Base-by-base conservation (phyloP, 768 basidiomycete genomes). In the Amylocystis lapponica region DNA sequence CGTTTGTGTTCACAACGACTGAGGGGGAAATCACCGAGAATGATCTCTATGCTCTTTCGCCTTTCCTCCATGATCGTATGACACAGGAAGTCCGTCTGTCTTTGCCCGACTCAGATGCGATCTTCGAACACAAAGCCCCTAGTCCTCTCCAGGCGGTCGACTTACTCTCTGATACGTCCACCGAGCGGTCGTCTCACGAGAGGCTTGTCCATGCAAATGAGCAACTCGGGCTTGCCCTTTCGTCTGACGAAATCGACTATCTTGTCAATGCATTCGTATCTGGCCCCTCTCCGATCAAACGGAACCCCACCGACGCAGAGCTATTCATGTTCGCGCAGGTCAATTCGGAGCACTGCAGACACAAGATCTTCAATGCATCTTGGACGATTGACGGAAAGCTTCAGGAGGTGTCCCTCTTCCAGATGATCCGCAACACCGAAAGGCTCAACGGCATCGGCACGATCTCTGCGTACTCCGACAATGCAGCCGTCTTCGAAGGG, bases 291-390 rank as follows among this genome's bases (percentile, higher is more conserved):
- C 74, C 86, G 1, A 79, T 86, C 62, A 71, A 72, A 36, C 81
- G 94, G 27, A 84, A 91, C 59, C 96, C 95, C 7, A 96, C 89
- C 29, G 96, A 98, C 59, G 94, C 95, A 3, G 96, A 99, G 61
- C 73, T 99, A 7, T 99, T 99, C 77, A 99, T 98, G 96, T 99
- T 98, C 64, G 95, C 96, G 3, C 96, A 99, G 60, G 95, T 99
- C 62, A 99, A 99, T 68, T 97, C 94, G n/a, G 96, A 99, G 63
- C 96, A 98, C 59, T 99, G 96, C 63, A 77, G 96, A 26, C 96
- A 99, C 74, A 99, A 99, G 68, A 98, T 97, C 53, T 99, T 98
- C 74, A 99, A 99, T 60, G 94, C 96, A 0, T 76, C 86, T 13
- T 99, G 96, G 96, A 88, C 81, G 10, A 78, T 99, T 51, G 86